Percentiles rank a stretch among this genome's conserved stretches.
Evolutionary conservation across 2,329 filamentous ascomycete genomes (phyloP).

Genomic region (Fusarium sp.): DNA sequence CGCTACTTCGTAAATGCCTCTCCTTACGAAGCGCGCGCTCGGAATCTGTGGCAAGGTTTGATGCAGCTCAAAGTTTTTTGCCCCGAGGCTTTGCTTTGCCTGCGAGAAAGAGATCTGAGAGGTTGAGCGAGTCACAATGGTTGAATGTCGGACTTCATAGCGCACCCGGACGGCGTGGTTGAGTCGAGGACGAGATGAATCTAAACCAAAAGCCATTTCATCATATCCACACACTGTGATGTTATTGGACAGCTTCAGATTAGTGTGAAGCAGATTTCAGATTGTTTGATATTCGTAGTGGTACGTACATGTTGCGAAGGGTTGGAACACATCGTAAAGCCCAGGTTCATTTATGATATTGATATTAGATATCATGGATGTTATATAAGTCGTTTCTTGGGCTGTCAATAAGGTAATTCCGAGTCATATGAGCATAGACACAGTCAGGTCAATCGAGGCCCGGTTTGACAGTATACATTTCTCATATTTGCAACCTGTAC

Average conservation of each 20-base stretch:
- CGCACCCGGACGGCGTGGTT: conserved; percentile 1
- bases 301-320: not conserved
- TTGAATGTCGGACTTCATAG: conserved; percentile 20
- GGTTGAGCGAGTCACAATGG: conserved; percentile 23
- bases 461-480: too few relatives aligned
- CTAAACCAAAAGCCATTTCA: conserved; percentile 29
- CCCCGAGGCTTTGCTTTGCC: not conserved
- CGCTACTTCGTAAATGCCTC: conserved; percentile 23
- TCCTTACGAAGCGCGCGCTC: not conserved
- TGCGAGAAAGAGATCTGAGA: not conserved
- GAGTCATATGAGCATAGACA: too few relatives aligned
- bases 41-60: conserved; percentile 17
- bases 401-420: too few relatives aligned
- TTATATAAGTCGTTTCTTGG: too few relatives aligned
- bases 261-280: conserved; percentile 13
- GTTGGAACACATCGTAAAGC: too few relatives aligned
- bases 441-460: too few relatives aligned
- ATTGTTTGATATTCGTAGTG: conserved; percentile 7
- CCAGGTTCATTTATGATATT: too few relatives aligned
- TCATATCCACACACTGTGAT: conserved; percentile 22
- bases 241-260: conserved; percentile 7
- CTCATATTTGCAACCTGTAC: too few relatives aligned
- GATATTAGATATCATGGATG: too few relatives aligned
- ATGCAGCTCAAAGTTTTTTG: conserved; percentile 17
- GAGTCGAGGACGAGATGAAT: conserved; percentile 32